These are phyloP conservation scores for Vicia faba DNA, from an alignment of 306 rosid species.

Conservation along the genomic window DNA sequence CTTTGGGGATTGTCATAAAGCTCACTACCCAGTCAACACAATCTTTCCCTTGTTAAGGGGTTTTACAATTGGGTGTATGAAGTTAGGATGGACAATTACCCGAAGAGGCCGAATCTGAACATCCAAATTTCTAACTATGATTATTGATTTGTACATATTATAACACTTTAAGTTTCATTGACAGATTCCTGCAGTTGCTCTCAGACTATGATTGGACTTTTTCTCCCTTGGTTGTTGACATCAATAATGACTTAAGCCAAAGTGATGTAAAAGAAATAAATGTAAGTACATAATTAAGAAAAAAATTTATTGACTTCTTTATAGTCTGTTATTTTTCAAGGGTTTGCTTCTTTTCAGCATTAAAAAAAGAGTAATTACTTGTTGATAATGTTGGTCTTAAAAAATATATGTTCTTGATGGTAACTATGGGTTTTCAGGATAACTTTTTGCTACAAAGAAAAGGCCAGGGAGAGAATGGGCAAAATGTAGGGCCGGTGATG, in stretches of 20 bases:
- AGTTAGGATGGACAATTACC: background rate
- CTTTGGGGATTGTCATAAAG: background rate
- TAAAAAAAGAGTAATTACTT: background rate
- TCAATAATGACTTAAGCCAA: constrained; percentile 36
- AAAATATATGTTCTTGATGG: constrained; percentile 30
- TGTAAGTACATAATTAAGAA: constrained; percentile 51
- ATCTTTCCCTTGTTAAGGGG: background rate
- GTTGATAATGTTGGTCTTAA: constrained; percentile 7
- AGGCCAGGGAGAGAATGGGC: constrained; percentile 54
- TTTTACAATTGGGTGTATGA: constrained; percentile 19
- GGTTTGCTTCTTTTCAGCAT: background rate
- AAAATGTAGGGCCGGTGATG: constrained; percentile 57
- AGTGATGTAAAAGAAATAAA: constrained; percentile 70
- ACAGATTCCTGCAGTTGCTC: constrained; percentile 79
- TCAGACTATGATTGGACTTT: constrained; percentile 86
- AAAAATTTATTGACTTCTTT: constrained; percentile 15
- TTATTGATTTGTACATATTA: constrained; percentile 45
- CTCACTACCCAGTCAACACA: background rate
- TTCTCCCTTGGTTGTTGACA: constrained; percentile 80
- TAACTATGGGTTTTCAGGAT: constrained; percentile 54
- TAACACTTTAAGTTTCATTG: constrained; percentile 43
- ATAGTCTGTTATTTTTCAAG: background rate
- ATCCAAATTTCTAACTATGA: background rate
- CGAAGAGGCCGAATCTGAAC: background rate
- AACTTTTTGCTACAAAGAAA: constrained; percentile 67